Percentiles rank a stretch among this genome's conserved stretches.
These are phyloP conservation scores for Cynanchum wilfordii DNA, from an alignment of 257 asterid genomes.

Conservation along the genomic window DNA sequence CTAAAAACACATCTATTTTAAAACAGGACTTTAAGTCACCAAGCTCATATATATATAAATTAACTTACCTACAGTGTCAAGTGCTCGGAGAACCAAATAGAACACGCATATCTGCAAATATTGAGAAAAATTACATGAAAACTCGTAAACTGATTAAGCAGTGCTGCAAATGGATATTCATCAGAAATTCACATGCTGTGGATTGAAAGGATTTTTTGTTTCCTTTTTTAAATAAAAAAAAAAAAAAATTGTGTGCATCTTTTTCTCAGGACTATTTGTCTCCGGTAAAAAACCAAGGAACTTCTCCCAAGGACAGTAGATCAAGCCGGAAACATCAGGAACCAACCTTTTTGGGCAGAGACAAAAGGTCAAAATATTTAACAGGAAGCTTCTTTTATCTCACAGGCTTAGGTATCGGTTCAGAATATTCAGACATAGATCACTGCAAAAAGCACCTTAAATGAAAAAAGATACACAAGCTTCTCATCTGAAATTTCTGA, in stretches of 20 bases:
- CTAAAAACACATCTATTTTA: not conserved
- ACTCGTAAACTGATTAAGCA: not conserved
- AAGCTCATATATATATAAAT: not conserved
- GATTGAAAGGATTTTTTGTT: not conserved
- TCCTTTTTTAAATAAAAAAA: not conserved
- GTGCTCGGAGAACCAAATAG: conserved; percentile 97
- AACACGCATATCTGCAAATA: conserved; percentile 79
- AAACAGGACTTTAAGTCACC: too few relatives aligned
- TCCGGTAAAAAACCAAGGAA: not conserved
- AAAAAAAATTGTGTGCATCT: not conserved
- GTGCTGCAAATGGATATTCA: too few relatives aligned
- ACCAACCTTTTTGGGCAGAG: not conserved
- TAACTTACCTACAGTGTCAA: conserved; percentile 92
- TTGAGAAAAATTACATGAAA: conserved; percentile 11
- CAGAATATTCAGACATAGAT: not conserved
- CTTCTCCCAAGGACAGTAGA: not conserved
- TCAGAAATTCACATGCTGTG: not conserved
- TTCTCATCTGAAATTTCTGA: not conserved
- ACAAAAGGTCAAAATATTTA: not conserved
- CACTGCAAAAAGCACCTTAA: not conserved
- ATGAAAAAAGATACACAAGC: not conserved
- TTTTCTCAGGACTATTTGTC: not conserved
- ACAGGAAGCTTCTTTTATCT: not conserved
- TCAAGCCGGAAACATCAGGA: not conserved
- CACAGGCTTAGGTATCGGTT: not conserved